phyloP scores from a whole-genome alignment of 2,329 filamentous ascomycete genomes.

The Nothophaeocryptopus gaeumannii region DNA sequence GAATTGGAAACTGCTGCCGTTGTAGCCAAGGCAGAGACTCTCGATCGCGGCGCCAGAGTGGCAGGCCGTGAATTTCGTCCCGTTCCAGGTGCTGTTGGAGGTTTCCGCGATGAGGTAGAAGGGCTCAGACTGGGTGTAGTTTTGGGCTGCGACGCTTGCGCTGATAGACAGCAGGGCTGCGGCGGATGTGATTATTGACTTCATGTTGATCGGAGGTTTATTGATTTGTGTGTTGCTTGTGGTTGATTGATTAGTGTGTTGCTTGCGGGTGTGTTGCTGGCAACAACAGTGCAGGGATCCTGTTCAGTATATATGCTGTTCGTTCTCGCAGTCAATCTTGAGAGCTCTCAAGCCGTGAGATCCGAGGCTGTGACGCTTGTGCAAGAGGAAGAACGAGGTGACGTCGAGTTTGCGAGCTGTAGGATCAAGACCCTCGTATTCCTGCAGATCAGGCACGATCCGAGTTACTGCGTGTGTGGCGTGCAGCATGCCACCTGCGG shows the following conservation, averaged over 20 bases:
- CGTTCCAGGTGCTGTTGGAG: slow-evolving; percentile 39
- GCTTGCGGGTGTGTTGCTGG: no score
- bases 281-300: no score
- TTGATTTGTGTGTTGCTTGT: background rate
- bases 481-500: no score
- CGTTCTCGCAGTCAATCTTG: no score
- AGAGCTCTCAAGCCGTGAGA: no score
- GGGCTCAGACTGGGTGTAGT: slow-evolving; percentile 39
- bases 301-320: no score
- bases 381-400: no score
- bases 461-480: no score
- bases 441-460: no score
- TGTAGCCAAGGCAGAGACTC: slow-evolving; percentile 40
- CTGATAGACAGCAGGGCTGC: slow-evolving; percentile 24
- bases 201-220: slow-evolving; percentile 15
- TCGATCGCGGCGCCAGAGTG: slow-evolving; percentile 51
- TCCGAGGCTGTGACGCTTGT: no score
- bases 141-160: slow-evolving; percentile 31
- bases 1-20: slow-evolving; percentile 19
- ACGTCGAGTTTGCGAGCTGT: no score
- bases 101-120: slow-evolving; percentile 45
- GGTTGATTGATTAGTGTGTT: background rate
- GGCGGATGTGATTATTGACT: slow-evolving; percentile 11
- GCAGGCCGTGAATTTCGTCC: slow-evolving; percentile 42
- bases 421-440: no score